Percentiles rank a stretch among this genome's conserved stretches.
Evolutionary conservation across 768 basidiomycete genomes (phyloP).

Genomic region (Pisolithus tinctorius): DNA sequence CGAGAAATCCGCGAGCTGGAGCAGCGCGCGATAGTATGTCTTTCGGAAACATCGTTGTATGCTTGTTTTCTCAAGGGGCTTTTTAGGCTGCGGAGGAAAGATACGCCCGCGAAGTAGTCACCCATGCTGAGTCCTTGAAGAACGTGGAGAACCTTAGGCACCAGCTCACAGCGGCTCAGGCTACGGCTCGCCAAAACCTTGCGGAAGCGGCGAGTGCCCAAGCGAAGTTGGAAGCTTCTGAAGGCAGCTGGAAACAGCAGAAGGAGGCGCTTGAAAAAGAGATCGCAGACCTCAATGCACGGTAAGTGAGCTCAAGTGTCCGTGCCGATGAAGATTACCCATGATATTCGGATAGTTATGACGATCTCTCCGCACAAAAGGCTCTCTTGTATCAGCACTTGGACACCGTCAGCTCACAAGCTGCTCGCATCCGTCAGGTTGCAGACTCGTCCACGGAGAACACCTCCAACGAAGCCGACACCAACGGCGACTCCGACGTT

Average conservation of each 20-base stretch:
- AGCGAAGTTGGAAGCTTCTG: conserved; percentile 64
- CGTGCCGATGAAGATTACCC: neutral
- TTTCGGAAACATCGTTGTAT: neutral
- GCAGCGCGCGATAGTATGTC: conserved; percentile 57
- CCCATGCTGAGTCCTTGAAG: conserved; percentile 84
- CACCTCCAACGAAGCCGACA: conserved; percentile 37
- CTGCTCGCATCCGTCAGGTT: conserved; percentile 69
- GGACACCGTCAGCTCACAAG: conserved; percentile 77
- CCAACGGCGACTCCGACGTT: conserved; percentile 46
- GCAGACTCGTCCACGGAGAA: conserved; percentile 45
- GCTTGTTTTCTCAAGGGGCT: neutral
- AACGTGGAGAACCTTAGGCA: conserved; percentile 55
- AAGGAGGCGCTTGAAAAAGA: conserved; percentile 74
- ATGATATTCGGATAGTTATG: conserved; percentile 39
- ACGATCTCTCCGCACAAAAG: conserved; percentile 74
- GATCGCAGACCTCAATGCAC: conserved; percentile 57
- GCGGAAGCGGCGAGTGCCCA: conserved; percentile 67
- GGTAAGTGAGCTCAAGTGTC: conserved; percentile 38
- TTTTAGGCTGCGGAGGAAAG: conserved; percentile 67
- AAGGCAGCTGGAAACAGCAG: conserved; percentile 77
- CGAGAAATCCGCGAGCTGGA: conserved; percentile 61
- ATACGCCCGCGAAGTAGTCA: conserved; percentile 73
- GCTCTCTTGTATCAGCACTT: conserved; percentile 74
- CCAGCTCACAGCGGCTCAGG: conserved; percentile 48
- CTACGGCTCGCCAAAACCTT: conserved; percentile 49